Conservation (phyloP, 164 flowering plant genomes). For the Nymphaea colorata region DNA sequence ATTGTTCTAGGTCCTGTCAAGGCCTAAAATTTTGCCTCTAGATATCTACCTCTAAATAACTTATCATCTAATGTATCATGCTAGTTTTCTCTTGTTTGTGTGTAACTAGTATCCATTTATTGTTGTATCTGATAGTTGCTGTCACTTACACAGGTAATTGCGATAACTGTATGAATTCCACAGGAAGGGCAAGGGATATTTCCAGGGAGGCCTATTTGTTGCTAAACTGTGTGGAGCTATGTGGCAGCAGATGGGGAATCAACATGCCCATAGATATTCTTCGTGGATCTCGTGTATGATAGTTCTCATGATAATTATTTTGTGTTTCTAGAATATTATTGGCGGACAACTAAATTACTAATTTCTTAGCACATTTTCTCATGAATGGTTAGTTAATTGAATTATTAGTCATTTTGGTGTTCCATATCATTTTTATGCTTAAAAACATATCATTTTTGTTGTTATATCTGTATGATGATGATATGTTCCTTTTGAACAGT, state of each 20-base stretch:
- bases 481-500: slow-evolving; percentile 15
- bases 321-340: too few species aligned
- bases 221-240: slow-evolving; percentile 33
- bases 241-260: slow-evolving; percentile 49
- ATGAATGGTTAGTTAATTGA: background rate
- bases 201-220: slow-evolving; percentile 45
- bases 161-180: slow-evolving; percentile 42
- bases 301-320: background rate
- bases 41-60: too few species aligned
- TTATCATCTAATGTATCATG: too few species aligned
- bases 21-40: too few species aligned
- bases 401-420: background rate
- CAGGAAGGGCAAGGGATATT: slow-evolving; percentile 27
- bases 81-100: too few species aligned
- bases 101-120: too few species aligned
- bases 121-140: background rate
- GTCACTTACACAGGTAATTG: slow-evolving; percentile 31
- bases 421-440: background rate
- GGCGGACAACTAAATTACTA: too few species aligned
- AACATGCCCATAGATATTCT: slow-evolving; percentile 49
- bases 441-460: background rate
- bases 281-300: slow-evolving; percentile 57
- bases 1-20: too few species aligned
- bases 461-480: background rate
- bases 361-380: too few species aligned